These are phyloP conservation scores for Hypoxylon sp. DNA, from an alignment of 2,329 filamentous ascomycete genomes.

Conservation along the genomic window DNA sequence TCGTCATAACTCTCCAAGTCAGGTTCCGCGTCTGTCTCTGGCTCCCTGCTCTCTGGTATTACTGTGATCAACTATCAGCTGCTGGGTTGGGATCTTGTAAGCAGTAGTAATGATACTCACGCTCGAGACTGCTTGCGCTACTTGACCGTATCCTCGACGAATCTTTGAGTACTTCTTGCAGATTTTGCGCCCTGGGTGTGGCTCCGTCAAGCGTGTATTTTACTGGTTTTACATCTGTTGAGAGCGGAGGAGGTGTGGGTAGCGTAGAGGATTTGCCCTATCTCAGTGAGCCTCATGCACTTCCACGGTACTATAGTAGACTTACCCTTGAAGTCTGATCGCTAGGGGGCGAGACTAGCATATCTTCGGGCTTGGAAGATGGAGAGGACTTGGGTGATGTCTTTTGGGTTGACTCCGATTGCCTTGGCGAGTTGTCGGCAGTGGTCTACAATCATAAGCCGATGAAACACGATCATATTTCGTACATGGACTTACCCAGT, in stretches of 20 bases:
- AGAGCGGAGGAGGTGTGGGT: constrained; percentile 75
- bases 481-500: constrained; percentile 68
- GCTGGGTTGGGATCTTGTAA: too few relatives aligned
- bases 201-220: constrained; percentile 72
- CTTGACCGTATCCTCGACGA: constrained; percentile 67
- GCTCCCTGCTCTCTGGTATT: constrained; percentile 59
- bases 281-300: constrained; percentile 21
- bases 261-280: constrained; percentile 50
- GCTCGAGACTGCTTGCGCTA: constrained; percentile 79
- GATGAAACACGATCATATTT: not conserved
- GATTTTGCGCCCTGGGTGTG: constrained; percentile 84
- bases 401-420: constrained; percentile 48
- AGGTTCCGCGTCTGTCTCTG: constrained; percentile 60
- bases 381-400: constrained; percentile 50
- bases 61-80: too few relatives aligned
- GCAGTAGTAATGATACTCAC: too few relatives aligned
- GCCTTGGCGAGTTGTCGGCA: constrained; percentile 50
- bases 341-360: constrained; percentile 47
- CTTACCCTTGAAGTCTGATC: constrained; percentile 51
- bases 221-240: constrained; percentile 74
- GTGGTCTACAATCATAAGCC: constrained; percentile 52
- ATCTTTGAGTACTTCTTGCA: constrained; percentile 73
- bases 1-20: constrained; percentile 66
- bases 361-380: constrained; percentile 47
- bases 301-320: not conserved